Evolutionary conservation across 345 rosid genomes (phyloP).

Genomic region (Sapria himalayana): DNA sequence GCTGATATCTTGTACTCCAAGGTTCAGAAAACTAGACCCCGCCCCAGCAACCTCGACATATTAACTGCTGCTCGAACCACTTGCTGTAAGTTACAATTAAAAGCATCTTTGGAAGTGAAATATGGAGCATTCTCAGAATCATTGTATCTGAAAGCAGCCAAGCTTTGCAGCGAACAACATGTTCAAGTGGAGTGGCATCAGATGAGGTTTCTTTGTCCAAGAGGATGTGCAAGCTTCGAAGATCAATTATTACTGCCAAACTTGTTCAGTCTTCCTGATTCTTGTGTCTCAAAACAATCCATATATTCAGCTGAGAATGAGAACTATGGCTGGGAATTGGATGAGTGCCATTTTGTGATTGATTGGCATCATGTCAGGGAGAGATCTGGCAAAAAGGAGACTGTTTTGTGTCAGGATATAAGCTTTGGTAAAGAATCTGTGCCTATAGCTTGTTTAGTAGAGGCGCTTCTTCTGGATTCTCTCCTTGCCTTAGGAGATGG

Average conservation of each 20-base stretch:
- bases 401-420: constrained; percentile 52
- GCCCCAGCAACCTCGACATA: constrained; percentile 69
- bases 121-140: constrained; percentile 60
- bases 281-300: constrained; percentile 8
- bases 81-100: constrained; percentile 77
- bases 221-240: constrained; percentile 48
- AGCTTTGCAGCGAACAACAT: constrained; percentile 76
- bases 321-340: constrained; percentile 37
- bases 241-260: constrained; percentile 18
- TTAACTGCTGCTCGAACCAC: constrained; percentile 57
- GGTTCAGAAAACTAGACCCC: constrained; percentile 56
- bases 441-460: constrained; percentile 56
- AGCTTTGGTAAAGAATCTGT: constrained; percentile 68
- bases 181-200: constrained; percentile 76
- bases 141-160: constrained; percentile 77
- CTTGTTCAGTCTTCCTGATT: constrained; percentile 21
- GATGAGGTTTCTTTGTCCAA: constrained; percentile 53
- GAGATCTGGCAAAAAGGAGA: constrained; percentile 21
- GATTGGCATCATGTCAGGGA: constrained; percentile 33
- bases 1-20: constrained; percentile 49
- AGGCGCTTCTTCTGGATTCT: constrained; percentile 29
- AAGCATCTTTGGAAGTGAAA: constrained; percentile 47
- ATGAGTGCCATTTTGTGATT: constrained; percentile 71
- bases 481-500: constrained; percentile 10
- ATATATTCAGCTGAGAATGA: constrained; percentile 11